Percentiles rank a stretch among this genome's conserved stretches.
Conservation (phyloP, 352 stramenopile species). For the Phytophthora palmivora region DNA sequence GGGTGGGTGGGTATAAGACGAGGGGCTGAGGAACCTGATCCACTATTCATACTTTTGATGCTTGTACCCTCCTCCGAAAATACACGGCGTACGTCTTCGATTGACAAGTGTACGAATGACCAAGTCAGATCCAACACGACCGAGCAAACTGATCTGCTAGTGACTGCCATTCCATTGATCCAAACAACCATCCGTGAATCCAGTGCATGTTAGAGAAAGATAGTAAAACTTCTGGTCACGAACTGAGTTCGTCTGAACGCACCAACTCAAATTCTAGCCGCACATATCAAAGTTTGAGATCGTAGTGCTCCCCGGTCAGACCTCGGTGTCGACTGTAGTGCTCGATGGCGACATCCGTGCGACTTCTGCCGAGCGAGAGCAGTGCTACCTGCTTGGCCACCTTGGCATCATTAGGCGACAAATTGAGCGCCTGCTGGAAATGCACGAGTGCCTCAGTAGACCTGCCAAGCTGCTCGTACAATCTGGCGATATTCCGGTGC, state of each 20-base stretch:
- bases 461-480: slow-evolving; percentile 63
- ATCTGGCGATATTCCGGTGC: slow-evolving; percentile 63
- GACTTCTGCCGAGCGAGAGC: slow-evolving; percentile 43
- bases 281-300: slow-evolving; percentile 64
- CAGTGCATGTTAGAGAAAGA: slow-evolving; percentile 28
- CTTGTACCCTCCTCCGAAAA: slow-evolving; percentile 13
- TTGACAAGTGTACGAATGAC: not conserved
- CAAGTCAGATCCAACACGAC: slow-evolving; percentile 3
- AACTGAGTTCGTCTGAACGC: slow-evolving; percentile 31
- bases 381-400: slow-evolving; percentile 53
- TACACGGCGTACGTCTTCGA: not conserved
- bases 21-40: slow-evolving; percentile 6
- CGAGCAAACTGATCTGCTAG: slow-evolving; percentile 5
- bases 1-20: slow-evolving; percentile 29
- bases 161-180: not conserved
- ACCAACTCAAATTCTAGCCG: slow-evolving; percentile 14
- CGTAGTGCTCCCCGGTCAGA: slow-evolving; percentile 60
- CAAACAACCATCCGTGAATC: slow-evolving; percentile 21
- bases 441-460: slow-evolving; percentile 53
- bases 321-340: slow-evolving; percentile 56
- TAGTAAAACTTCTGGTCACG: slow-evolving; percentile 23
- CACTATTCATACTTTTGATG: slow-evolving; percentile 32
- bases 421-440: slow-evolving; percentile 44
- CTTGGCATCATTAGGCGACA: slow-evolving; percentile 49
- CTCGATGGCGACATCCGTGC: slow-evolving; percentile 33